A percentile compares a stretch with the other conserved stretches of the same genome.
These are phyloP conservation scores for Oryza glaberrima DNA, from an alignment of 176 grass and related monocot genomes.

Conservation along the genomic window DNA sequence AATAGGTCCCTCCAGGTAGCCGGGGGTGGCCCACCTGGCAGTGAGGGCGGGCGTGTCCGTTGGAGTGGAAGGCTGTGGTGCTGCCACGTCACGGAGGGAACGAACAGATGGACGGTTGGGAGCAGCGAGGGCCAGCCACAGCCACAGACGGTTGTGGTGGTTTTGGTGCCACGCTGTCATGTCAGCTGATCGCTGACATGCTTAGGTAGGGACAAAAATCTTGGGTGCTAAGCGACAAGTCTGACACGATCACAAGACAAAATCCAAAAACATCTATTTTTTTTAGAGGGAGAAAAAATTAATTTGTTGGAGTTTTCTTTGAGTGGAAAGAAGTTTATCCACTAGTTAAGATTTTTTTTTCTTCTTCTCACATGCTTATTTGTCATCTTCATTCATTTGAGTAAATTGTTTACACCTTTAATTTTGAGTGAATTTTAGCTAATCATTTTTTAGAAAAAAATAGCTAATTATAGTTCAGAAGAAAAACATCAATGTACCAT, in stretches of 20 bases:
- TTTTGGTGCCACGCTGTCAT: neutral
- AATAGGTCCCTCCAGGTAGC: too few species aligned
- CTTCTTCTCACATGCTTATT: neutral
- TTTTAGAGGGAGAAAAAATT: neutral
- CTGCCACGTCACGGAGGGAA: neutral
- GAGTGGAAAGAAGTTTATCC: neutral
- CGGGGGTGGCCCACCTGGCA: neutral
- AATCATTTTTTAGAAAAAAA: too few species aligned
- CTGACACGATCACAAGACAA: neutral
- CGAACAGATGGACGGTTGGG: neutral
- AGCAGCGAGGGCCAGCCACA: neutral
- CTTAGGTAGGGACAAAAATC: neutral
- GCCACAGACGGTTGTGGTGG: constrained; percentile 20
- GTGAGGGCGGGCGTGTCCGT: neutral
- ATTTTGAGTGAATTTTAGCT: too few species aligned
- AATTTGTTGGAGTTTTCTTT: neutral
- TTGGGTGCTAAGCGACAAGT: neutral
- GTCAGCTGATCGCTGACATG: neutral
- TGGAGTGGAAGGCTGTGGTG: neutral
- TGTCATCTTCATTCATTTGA: neutral
- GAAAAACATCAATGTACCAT: too few species aligned
- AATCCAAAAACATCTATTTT: neutral
- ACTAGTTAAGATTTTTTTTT: neutral
- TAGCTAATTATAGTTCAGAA: too few species aligned
- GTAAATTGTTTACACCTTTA: too few species aligned